phyloP scores from a whole-genome alignment of 768 basidiomycete genomes.

The Pseudohyphozyma bogoriensis region DNA sequence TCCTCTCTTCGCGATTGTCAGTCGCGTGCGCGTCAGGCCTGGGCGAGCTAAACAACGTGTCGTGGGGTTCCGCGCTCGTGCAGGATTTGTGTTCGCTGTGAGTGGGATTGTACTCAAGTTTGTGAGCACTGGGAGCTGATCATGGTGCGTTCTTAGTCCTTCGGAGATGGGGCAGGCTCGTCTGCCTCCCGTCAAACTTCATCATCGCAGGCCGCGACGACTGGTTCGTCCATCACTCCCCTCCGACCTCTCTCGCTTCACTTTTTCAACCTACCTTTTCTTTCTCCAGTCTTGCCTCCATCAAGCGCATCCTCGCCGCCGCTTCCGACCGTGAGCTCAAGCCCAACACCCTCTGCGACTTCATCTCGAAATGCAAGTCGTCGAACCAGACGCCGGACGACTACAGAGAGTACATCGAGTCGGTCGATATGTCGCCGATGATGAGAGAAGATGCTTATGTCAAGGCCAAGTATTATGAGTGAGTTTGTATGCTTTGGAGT shows the following conservation, averaged over 20 bases:
- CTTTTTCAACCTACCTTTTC: background rate
- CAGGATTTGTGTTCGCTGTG: constrained; percentile 23
- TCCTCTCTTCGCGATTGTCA: no score
- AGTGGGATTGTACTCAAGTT: constrained; percentile 68
- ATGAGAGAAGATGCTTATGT: constrained; percentile 38
- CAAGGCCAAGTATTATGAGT: constrained; percentile 24
- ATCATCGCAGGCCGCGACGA: constrained; percentile 65
- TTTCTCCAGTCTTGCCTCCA: constrained; percentile 16
- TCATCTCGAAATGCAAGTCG: constrained; percentile 63
- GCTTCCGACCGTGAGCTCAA: constrained; percentile 40
- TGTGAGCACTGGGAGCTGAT: constrained; percentile 50
- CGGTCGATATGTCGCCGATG: constrained; percentile 21
- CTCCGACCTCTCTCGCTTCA: background rate
- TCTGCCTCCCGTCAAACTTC: constrained; percentile 61
- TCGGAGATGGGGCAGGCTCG: constrained; percentile 51
- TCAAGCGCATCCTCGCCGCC: constrained; percentile 13
- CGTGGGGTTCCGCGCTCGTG: no score
- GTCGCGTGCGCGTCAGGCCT: no score
- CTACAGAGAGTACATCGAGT: constrained; percentile 36
- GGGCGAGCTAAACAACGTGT: no score
- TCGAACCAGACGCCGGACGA: constrained; percentile 51
- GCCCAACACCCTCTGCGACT: constrained; percentile 48
- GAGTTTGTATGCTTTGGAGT: constrained; percentile 34
- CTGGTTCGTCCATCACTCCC: constrained; percentile 4
- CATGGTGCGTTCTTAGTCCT: constrained; percentile 41